phyloP scores from a whole-genome alignment of 441 rosid genomes.

The Populus hybrid region DNA sequence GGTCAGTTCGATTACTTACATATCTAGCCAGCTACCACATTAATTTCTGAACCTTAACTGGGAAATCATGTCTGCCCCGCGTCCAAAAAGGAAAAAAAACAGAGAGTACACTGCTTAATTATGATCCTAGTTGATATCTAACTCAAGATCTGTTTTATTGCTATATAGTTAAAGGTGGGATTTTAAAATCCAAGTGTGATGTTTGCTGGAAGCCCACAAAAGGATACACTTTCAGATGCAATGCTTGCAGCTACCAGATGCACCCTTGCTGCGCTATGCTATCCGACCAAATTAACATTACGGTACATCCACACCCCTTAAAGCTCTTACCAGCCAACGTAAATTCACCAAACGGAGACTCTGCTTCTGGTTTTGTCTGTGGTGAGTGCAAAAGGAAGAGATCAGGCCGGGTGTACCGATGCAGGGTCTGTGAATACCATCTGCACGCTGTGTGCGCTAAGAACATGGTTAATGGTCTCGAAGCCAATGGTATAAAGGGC shows the following conservation, averaged over 20 bases:
- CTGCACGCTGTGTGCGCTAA: conserved; percentile 85
- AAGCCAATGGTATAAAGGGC: conserved; percentile 51
- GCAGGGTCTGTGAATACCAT: conserved; percentile 71
- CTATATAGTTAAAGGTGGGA: conserved; percentile 56
- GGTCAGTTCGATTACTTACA: conserved; percentile 23
- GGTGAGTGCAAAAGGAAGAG: conserved; percentile 67
- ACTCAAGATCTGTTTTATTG: neutral
- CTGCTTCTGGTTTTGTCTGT: conserved; percentile 26
- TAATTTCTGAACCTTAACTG: neutral
- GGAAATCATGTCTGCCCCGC: neutral
- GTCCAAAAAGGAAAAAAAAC: neutral
- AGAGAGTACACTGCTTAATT: neutral
- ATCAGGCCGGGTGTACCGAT: conserved; percentile 62
- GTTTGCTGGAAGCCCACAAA: conserved; percentile 63
- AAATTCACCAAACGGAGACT: conserved; percentile 24
- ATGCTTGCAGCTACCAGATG: conserved; percentile 69
- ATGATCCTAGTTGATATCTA: neutral
- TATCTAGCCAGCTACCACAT: neutral
- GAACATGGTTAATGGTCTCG: conserved; percentile 69
- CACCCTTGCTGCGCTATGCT: conserved; percentile 93
- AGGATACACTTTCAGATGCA: conserved; percentile 75
- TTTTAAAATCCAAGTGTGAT: conserved; percentile 68
- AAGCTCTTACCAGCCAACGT: conserved; percentile 39
- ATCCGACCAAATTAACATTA: conserved; percentile 46
- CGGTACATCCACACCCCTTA: conserved; percentile 70